Base-by-base conservation (phyloP, 805 yeast genomes). In the Sugiyamaella marilandica region DNA sequence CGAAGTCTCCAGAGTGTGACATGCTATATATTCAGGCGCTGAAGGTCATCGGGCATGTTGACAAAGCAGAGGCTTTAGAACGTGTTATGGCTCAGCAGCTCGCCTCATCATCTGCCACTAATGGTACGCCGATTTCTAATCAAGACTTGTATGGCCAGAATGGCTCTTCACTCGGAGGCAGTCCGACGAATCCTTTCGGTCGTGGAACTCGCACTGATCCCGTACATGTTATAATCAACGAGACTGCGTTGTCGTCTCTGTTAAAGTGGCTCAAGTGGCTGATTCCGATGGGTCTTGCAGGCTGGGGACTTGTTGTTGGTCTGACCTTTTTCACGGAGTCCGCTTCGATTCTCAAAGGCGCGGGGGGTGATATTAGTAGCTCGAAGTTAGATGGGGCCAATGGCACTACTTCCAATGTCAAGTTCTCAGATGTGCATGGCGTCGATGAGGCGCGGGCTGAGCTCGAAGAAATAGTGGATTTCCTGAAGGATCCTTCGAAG, bases 381-480 rank as follows among this genome's bases (percentile, higher is more conserved):
- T 69, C 85, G 11, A 90, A 86, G 59, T 80, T 81, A 13, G 82
- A 81, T 36, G 94, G 87, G 59, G 85, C 87, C 65, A 85, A 88
- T 41, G 96, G 90, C 62, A 90, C 87, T 49, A 80, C 88, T 67
- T 85, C 92, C 5, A 86, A 86, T 39, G 97, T 91, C 37, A 84
- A 83, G 66, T 94, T 94, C 69, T 80, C 83, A 44, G 99, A 94
- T 68, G 98, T 95, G 34, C 85, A 91, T 65, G 99, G 99, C 53
- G 95, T 92, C 56, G 99, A 95, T 70, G 99, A 94, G 74, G 99
- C 99, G 2, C 83, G 97, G 64, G 88, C 95, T 7, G 99, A 94
- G 72, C 78, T 94, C 58, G 97, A 94, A 70, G 99, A 94, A 70
- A 87, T 95, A 63, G 99, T 94, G n/a, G 97, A 92, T 55, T 94